These are phyloP conservation scores for Galerina marginata DNA, from an alignment of 768 basidiomycete genomes.

Conservation along the genomic window DNA sequence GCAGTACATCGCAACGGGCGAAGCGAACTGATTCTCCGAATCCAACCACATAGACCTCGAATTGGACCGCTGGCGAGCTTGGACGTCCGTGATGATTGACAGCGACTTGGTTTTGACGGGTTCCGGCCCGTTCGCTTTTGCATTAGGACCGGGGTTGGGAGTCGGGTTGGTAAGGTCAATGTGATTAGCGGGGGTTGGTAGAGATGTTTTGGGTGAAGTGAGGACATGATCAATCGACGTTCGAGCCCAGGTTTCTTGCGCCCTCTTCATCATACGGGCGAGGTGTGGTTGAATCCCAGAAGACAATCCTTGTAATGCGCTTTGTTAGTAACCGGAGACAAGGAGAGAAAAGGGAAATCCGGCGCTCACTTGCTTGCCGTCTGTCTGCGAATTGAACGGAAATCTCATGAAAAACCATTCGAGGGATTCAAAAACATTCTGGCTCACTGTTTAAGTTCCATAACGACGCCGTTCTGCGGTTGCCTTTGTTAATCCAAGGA, in stretches of 20 bases:
- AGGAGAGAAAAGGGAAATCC: not conserved
- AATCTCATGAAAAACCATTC: not conserved
- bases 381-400: slow-evolving; percentile 8
- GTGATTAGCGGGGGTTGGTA: not conserved
- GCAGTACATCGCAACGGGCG: slow-evolving; percentile 35
- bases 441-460: slow-evolving; percentile 38
- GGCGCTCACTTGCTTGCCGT: slow-evolving; percentile 16
- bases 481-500: slow-evolving; percentile 52
- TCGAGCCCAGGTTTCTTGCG: slow-evolving; percentile 11
- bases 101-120: slow-evolving; percentile 9
- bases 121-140: not conserved
- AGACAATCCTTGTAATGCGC: slow-evolving; percentile 13
- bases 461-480: slow-evolving; percentile 36
- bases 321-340: not conserved
- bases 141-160: not conserved
- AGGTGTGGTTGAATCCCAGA: slow-evolving; percentile 1
- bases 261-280: slow-evolving; percentile 1
- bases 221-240: slow-evolving; percentile 22
- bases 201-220: slow-evolving; percentile 1
- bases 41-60: slow-evolving; percentile 14
- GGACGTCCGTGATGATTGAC: slow-evolving; percentile 21
- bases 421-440: not conserved
- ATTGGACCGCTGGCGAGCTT: not conserved
- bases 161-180: not conserved
- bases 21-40: slow-evolving; percentile 27